A percentile compares a stretch with the other conserved stretches of the same genome.
These are phyloP conservation scores for Wickerhamiella azymoides DNA, from an alignment of 805 yeast genomes.

Conservation along the genomic window DNA sequence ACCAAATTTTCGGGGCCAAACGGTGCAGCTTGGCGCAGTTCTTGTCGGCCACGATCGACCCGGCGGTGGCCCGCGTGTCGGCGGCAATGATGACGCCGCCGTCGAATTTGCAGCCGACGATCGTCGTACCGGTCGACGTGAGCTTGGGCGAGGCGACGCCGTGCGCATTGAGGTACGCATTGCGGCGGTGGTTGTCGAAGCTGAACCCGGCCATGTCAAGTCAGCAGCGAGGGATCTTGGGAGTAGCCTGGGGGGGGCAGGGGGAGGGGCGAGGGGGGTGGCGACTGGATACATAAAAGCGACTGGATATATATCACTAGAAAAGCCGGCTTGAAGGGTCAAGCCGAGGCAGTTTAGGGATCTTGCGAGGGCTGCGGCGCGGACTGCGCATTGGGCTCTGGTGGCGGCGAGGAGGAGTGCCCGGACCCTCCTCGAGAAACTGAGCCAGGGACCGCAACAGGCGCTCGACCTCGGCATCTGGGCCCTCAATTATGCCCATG, in stretches of 20 bases:
- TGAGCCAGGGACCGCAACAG: not conserved
- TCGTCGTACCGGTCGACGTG: conserved; percentile 98
- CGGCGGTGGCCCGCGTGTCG: conserved; percentile 96
- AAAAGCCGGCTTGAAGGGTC: too few relatives aligned
- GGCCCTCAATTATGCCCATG: not conserved
- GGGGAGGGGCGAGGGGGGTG: too few relatives aligned
- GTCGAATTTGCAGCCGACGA: conserved; percentile 86
- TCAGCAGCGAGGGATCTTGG: not conserved
- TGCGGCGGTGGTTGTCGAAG: conserved; percentile 89
- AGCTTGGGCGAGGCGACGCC: conserved; percentile 75
- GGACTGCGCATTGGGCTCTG: too few relatives aligned
- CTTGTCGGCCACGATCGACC: conserved; percentile 93
- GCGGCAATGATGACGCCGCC: conserved; percentile 98
- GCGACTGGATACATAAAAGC: too few relatives aligned
- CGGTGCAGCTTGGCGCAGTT: conserved; percentile 92
- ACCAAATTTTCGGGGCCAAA: conserved; percentile 85
- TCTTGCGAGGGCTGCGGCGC: too few relatives aligned
- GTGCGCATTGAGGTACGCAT: conserved; percentile 51
- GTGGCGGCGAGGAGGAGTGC: too few relatives aligned
- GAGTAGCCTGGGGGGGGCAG: too few relatives aligned
- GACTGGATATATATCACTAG: too few relatives aligned
- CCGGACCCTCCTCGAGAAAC: not conserved
- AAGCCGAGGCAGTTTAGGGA: too few relatives aligned
- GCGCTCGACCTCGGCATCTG: not conserved
- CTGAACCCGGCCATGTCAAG: conserved; percentile 68